phyloP scores from a whole-genome alignment of 805 yeast species.

The Saccharomycopsis sp. region DNA sequence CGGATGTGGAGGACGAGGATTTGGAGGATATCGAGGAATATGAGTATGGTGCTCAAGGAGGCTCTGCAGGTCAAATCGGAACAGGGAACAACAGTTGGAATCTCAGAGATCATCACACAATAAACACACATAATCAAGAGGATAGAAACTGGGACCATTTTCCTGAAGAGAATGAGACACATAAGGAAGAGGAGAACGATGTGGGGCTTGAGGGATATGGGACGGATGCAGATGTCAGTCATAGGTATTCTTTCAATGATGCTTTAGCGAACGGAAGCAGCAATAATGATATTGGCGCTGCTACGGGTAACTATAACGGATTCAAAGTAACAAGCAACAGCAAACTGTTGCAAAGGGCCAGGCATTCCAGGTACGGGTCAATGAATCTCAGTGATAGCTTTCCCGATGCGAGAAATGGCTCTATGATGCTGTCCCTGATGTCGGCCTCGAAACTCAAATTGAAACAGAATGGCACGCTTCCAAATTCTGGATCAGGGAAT shows the following conservation, averaged over 20 bases:
- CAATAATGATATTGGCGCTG: neutral
- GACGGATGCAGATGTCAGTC: neutral
- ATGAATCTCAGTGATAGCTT: neutral
- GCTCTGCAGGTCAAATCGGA: neutral
- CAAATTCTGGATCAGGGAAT: neutral
- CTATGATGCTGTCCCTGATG: neutral
- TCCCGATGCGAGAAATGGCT: neutral
- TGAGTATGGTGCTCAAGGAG: neutral
- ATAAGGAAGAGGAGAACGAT: neutral
- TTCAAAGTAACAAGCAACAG: neutral
- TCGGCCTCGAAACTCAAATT: neutral
- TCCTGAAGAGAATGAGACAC: no score
- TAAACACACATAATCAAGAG: neutral
- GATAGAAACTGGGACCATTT: neutral
- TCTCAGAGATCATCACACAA: neutral
- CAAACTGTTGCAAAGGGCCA: slow-evolving; percentile 1
- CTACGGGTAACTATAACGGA: neutral
- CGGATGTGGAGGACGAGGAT: slow-evolving; percentile 17
- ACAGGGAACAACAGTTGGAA: no score
- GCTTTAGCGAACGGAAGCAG: neutral
- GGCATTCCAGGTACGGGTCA: neutral
- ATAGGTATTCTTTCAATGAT: neutral
- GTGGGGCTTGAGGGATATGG: neutral
- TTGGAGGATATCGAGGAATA: slow-evolving; percentile 19
- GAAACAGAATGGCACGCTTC: neutral